These are phyloP conservation scores for Pharnaceum exiguum DNA, from an alignment of 148 eudicot genomes.

Conservation along the genomic window DNA sequence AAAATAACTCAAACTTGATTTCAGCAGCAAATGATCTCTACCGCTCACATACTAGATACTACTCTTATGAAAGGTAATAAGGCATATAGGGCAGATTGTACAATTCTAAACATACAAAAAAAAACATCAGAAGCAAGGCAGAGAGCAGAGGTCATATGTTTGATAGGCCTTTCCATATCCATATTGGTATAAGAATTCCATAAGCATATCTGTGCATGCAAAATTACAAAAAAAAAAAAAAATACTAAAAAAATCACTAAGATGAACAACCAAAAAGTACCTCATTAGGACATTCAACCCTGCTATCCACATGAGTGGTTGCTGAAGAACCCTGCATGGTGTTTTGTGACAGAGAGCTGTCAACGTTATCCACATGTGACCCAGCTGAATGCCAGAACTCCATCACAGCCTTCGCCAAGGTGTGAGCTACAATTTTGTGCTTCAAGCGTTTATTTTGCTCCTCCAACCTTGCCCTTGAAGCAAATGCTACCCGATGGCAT, in stretches of 20 bases:
- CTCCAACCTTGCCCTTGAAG: constrained; percentile 48
- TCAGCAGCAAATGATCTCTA: constrained; percentile 1
- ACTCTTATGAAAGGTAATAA: too few species aligned
- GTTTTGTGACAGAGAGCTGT: constrained; percentile 18
- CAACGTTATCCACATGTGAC: constrained; percentile 24
- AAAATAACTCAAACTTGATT: neutral
- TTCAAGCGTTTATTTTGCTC: constrained; percentile 38
- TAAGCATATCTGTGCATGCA: neutral
- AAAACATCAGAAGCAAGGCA: neutral
- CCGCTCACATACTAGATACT: neutral
- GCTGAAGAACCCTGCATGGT: constrained; percentile 18
- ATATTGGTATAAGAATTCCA: neutral
- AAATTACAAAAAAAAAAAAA: neutral
- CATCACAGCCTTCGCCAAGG: constrained; percentile 68
- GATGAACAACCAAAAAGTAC: constrained; percentile 10
- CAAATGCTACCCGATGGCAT: constrained; percentile 48
- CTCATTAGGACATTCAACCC: constrained; percentile 13
- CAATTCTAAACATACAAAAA: neutral
- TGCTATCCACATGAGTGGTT: constrained; percentile 8
- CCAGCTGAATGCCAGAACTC: constrained; percentile 79
- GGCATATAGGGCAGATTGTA: neutral
- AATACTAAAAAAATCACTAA: neutral
- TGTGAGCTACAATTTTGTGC: constrained; percentile 56
- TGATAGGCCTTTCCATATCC: too few species aligned
- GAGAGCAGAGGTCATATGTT: too few species aligned